Evolutionary conservation across 768 basidiomycete species (phyloP).

Genomic region (Tephrocybe sp.): DNA sequence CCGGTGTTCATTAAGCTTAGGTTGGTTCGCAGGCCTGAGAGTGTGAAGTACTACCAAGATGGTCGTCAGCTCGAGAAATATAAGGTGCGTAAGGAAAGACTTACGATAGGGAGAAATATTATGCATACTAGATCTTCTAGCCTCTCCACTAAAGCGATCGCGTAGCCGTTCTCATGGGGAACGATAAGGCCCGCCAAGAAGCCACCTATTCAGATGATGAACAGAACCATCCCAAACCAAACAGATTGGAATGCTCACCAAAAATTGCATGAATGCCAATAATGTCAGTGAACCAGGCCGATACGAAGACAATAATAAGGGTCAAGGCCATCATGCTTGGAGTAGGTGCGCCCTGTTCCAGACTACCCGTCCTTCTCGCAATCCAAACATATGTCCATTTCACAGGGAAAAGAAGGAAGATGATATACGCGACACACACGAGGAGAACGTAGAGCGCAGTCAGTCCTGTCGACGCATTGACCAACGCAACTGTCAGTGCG

Average conservation of each 20-base stretch:
- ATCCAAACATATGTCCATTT: slow-evolving; percentile 66
- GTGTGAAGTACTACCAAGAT: slow-evolving; percentile 65
- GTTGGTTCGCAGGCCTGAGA: slow-evolving; percentile 80
- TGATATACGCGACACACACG: slow-evolving; percentile 57
- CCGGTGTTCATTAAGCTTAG: slow-evolving; percentile 74
- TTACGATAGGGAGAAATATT: slow-evolving; percentile 71
- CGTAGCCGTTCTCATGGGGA: slow-evolving; percentile 80
- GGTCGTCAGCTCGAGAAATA: neutral
- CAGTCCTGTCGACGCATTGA: slow-evolving; percentile 71
- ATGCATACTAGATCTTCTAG: slow-evolving; percentile 84
- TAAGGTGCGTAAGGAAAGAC: slow-evolving; percentile 19
- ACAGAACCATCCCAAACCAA: neutral
- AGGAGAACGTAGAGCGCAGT: slow-evolving; percentile 81
- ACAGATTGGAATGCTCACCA: slow-evolving; percentile 27
- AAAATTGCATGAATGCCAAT: slow-evolving; percentile 78
- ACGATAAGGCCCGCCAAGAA: slow-evolving; percentile 83
- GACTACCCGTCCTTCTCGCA: slow-evolving; percentile 61
- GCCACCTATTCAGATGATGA: slow-evolving; percentile 45
- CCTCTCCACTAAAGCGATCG: slow-evolving; percentile 78
- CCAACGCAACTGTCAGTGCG: slow-evolving; percentile 79
- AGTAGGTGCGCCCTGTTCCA: slow-evolving; percentile 72
- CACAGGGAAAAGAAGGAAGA: slow-evolving; percentile 66
- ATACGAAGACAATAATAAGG: slow-evolving; percentile 67
- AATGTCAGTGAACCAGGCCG: slow-evolving; percentile 84
- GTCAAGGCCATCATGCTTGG: slow-evolving; percentile 77